Evolutionary conservation across 164 flowering plant species (phyloP), one percentile per base, ranked within the genome.

Genomic region (Aristolochia fimbriata): DNA sequence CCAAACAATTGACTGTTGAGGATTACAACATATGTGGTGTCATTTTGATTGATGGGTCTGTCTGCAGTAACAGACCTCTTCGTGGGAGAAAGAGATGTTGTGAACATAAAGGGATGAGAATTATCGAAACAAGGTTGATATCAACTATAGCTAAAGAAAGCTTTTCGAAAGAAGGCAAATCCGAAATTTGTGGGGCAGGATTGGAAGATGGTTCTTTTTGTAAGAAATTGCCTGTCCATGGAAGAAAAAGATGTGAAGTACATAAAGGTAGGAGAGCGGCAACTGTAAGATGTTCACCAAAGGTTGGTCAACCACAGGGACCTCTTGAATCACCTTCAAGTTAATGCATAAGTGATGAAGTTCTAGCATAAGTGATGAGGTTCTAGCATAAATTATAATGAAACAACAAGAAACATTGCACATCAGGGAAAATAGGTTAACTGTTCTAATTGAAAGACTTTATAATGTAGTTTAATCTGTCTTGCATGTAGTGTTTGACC

Each of bases 21-120:
- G 69, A 73, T 31, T 1, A 47, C 21, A 30, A 17, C 50, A n/a
- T 62, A 30, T 60, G 62, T 60, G 54, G 62, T 15, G 62, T 60
- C 31, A 53, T 48, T 47, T 57, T 62, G 17, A 61, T 59, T 47
- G 61, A 73, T 66, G 71, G 73, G 45, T 59, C 70, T 13, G 20
- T 73, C 23, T 84, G 90, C 58, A 75, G 43, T 51, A 68, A 33
- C 19, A 67, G 46, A 14, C 80, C 86, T 45, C 63, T 80, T 58
- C n/a, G 61, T 47, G 80, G 86, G 30, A 79, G 79, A 59, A 79
- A 82, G 57, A 73, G 89, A 56, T 85, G 91, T n/a, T 45, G 54
- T 47, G 62, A 68, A 65, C 86, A 81, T 46, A 81, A 80, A 63
- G 86, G 81, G 11, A 66, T 16, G 77, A 66, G 63, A 57, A 59